phyloP scores from a whole-genome alignment of 2,329 filamentous ascomycete species.

The Neofusicoccum cordaticola region DNA sequence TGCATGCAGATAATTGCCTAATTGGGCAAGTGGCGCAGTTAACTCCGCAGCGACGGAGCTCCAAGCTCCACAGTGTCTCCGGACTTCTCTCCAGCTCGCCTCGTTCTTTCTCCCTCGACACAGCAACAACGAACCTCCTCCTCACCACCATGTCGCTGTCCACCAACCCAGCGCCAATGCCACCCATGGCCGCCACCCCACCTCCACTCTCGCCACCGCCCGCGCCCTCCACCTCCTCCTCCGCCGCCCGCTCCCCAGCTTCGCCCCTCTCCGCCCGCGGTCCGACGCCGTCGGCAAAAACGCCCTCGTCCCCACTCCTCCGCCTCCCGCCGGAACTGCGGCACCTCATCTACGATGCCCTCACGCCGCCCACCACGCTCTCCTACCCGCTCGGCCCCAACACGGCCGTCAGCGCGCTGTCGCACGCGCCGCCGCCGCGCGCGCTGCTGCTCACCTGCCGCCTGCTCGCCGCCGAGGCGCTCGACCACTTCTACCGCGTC shows the following conservation, averaged over 20 bases:
- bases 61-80: neutral
- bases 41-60: neutral
- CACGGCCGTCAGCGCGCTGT: slow-evolving; percentile 1
- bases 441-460: slow-evolving; percentile 2
- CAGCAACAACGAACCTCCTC: neutral
- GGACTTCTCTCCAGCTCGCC: neutral
- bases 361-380: neutral
- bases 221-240: neutral
- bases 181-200: neutral
- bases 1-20: slow-evolving; percentile 1
- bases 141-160: neutral
- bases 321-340: slow-evolving; percentile 2
- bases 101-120: neutral
- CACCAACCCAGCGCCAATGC: neutral
- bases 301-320: neutral
- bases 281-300: neutral
- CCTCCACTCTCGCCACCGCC: neutral
- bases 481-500: slow-evolving; percentile 10
- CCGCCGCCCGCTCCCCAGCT: neutral
- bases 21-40: neutral
- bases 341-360: slow-evolving; percentile 1
- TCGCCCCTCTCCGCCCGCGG: neutral
- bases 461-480: neutral
- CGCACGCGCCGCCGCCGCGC: slow-evolving; percentile 1
- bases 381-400: slow-evolving; percentile 10